Base-by-base conservation (phyloP, 441 rosid genomes). In the Gossypium aridum region DNA sequence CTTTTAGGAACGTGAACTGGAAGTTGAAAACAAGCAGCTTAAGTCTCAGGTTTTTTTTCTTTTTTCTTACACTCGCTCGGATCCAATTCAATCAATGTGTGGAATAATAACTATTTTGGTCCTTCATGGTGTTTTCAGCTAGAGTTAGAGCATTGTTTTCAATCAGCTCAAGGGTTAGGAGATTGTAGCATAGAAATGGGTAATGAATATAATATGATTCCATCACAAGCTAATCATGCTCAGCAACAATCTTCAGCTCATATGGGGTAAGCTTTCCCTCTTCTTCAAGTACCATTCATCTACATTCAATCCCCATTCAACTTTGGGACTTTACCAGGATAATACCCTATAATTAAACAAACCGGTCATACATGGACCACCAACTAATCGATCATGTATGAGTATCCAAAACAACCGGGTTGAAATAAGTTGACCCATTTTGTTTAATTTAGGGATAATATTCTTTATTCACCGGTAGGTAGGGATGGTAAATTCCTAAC, bases 1-100 rank as follows among this genome's bases (percentile, higher is more conserved):
- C 34, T 25, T 60, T 39, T 75, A 82, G 87, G 84, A 74, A 66
- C 73, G 39, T 7, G 80, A 74, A 1, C 82, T 80, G 54, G 73
- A 20, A 23, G 84, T 76, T 20, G 81, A 82, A 78, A 84, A 82
- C 49, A 65, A 60, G 59, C 72, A 54, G 53, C 84, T 84, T 14
- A 80, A 67, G 75, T 45, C 63, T 43, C 74, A 80, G 87, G 85
- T 84, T 47, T 34, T 64, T n/a, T 31, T 31, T 28, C 2, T 68
- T 20, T 23, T 7, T 20, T 20, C 13, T 22, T 54, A 6, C 7
- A 17, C 10, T 54, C 23, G 23, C 19, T 51, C 20, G 47, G 61
- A 66, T 66, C 55, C 31, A 5, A 43, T 6, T 20, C 69, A 9
- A 9, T 9, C 3, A 34, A 25, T 16, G 13, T 25, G 28, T 9